Evolutionary conservation across 306 rosid genomes (phyloP).

Genomic region (Prunus mume): DNA sequence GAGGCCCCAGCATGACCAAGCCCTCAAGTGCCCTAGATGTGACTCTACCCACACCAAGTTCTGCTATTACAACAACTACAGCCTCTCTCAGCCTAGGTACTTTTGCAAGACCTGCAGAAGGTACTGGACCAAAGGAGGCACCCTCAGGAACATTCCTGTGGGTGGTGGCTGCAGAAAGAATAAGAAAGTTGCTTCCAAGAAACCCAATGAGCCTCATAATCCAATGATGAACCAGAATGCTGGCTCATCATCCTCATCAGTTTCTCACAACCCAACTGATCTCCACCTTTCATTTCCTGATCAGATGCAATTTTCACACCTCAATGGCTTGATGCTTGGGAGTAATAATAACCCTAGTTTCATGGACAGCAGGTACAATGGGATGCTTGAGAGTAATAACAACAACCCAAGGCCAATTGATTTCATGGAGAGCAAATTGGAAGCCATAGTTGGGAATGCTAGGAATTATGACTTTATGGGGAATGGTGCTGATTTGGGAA

Average conservation of each 20-base stretch:
- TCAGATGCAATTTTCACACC: conserved; percentile 61
- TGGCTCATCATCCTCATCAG: conserved; percentile 33
- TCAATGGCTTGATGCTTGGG: conserved; percentile 45
- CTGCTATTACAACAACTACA: conserved; percentile 98
- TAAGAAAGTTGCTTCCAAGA: conserved; percentile 71
- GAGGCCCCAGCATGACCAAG: conserved; percentile 80
- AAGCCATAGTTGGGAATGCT: conserved; percentile 43
- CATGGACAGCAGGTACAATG: conserved; percentile 27
- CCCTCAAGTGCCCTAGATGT: conserved; percentile 88
- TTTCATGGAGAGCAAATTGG: conserved; percentile 76
- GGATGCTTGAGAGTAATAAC: conserved; percentile 32
- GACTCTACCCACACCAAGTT: conserved; percentile 95
- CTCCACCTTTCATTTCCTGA: conserved; percentile 72
- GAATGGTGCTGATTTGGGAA: conserved; percentile 35
- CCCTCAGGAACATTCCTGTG: conserved; percentile 91
- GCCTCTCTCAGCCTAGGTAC: conserved; percentile 95
- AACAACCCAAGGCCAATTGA: conserved; percentile 52
- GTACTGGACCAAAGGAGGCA: conserved; percentile 99
- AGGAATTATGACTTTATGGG: conserved; percentile 61
- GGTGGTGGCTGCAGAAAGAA: conserved; percentile 96
- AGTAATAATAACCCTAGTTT: conserved; percentile 49
- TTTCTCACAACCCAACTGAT: conserved; percentile 52
- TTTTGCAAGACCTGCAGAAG: conserved; percentile 94
- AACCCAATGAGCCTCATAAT: conserved; percentile 42
- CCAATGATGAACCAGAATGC: conserved; percentile 21